A percentile compares a stretch with the other conserved stretches of the same genome.
phyloP scores from a whole-genome alignment of 2,329 filamentous ascomycete genomes.

The Ambrosiella xylebori region DNA sequence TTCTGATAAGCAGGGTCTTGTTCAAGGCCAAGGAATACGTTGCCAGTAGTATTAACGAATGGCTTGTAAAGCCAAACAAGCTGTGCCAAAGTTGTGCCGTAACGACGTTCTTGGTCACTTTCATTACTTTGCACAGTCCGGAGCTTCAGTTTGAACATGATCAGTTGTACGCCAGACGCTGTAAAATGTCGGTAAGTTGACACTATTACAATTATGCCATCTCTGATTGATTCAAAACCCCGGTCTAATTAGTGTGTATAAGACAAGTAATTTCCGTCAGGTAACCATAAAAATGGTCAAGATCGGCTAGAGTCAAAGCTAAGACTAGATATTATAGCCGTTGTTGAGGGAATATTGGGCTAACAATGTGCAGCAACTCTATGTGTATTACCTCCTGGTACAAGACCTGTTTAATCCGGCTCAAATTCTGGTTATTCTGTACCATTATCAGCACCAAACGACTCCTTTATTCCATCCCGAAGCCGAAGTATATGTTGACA shows the following conservation, averaged over 20 bases:
- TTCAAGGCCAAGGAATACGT: background rate
- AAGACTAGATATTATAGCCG: background rate
- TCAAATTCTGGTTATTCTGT: background rate
- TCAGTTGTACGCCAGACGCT: background rate
- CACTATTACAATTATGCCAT: background rate
- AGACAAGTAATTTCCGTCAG: background rate
- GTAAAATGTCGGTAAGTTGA: background rate
- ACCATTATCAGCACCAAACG: conserved; percentile 1
- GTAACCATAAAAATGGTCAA: background rate
- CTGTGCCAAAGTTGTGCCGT: background rate
- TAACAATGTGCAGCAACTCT: background rate
- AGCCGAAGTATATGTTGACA: background rate
- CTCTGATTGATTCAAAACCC: background rate
- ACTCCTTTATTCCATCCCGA: background rate
- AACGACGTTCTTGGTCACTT: background rate
- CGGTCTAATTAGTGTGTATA: background rate
- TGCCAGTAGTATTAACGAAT: background rate
- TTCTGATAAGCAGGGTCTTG: conserved; percentile 1
- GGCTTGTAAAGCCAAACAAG: conserved; percentile 2
- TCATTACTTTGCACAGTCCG: conserved; percentile 1
- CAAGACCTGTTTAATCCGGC: background rate
- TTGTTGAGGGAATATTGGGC: background rate
- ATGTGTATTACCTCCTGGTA: background rate
- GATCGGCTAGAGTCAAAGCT: background rate
- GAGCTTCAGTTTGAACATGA: conserved; percentile 4